Percentiles rank a stretch among this genome's conserved stretches.
Conservation (phyloP, 768 basidiomycete genomes). For the Melanogaster broomeanus region DNA sequence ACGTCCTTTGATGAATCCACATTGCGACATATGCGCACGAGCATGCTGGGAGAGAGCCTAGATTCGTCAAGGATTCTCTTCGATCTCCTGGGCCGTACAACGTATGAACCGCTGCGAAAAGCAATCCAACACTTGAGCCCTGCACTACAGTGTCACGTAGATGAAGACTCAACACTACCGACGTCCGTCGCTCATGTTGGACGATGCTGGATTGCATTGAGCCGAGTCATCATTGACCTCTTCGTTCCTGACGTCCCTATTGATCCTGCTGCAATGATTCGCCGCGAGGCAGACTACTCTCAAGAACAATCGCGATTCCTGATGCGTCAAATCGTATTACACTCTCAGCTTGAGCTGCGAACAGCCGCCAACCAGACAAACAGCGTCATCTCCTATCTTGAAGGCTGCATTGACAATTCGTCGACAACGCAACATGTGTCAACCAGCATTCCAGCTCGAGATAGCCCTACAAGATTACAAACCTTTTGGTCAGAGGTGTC, state of each 20-base stretch:
- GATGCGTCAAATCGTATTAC: constrained; percentile 51
- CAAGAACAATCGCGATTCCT: constrained; percentile 42
- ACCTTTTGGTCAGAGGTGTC: constrained; percentile 76
- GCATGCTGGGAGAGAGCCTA: constrained; percentile 2
- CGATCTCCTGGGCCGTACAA: constrained; percentile 34
- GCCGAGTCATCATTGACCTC: constrained; percentile 61
- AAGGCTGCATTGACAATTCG: constrained; percentile 31
- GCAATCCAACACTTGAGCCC: constrained; percentile 35
- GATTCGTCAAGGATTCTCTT: constrained; percentile 28
- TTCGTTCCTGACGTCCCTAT: constrained; percentile 83
- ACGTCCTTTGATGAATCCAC: constrained; percentile 36
- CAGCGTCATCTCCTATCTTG: constrained; percentile 48
- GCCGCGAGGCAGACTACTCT: constrained; percentile 46
- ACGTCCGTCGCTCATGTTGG: constrained; percentile 40
- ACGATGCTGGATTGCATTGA: constrained; percentile 60
- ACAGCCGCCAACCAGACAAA: constrained; percentile 59
- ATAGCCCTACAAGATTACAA: constrained; percentile 51
- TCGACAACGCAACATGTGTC: constrained; percentile 24
- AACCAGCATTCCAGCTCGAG: constrained; percentile 35
- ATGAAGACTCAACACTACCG: constrained; percentile 13
- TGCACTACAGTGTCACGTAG: constrained; percentile 19
- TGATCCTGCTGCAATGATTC: constrained; percentile 78
- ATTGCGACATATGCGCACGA: constrained; percentile 13
- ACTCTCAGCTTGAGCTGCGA: constrained; percentile 54
- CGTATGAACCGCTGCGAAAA: constrained; percentile 34